Evolutionary conservation across 1,284 basidiomycete genomes (phyloP).

Genomic region (Phenoliferia sp.): DNA sequence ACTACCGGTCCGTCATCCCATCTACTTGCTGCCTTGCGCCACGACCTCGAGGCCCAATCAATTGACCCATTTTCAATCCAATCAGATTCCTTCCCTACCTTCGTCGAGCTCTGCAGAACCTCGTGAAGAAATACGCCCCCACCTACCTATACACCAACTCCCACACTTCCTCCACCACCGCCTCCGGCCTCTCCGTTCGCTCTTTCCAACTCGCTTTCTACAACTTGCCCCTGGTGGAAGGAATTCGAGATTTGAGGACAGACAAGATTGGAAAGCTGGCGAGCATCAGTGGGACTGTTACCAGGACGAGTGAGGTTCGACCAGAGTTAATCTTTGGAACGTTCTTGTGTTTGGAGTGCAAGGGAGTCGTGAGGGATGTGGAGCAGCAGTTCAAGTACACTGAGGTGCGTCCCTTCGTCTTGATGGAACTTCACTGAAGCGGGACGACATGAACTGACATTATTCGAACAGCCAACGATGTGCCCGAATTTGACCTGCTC

Average conservation of each 20-base stretch:
- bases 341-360: slow-evolving; percentile 87
- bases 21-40: background rate
- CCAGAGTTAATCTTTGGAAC: slow-evolving; percentile 92
- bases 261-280: slow-evolving; percentile 88
- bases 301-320: slow-evolving; percentile 92
- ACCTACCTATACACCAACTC: slow-evolving; percentile 87
- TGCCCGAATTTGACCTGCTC: slow-evolving; percentile 92
- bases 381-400: slow-evolving; percentile 99
- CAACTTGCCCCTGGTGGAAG: slow-evolving; percentile 75
- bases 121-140: slow-evolving; percentile 82
- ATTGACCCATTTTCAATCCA: background rate
- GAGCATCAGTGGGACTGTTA: slow-evolving; percentile 94
- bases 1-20: slow-evolving; percentile 62
- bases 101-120: slow-evolving; percentile 79
- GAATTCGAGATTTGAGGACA: slow-evolving; percentile 90
- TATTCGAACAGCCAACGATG: slow-evolving; percentile 64
- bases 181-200: slow-evolving; percentile 76
- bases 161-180: slow-evolving; percentile 45
- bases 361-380: slow-evolving; percentile 81
- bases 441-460: background rate
- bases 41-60: background rate
- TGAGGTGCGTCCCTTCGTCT: slow-evolving; percentile 58
- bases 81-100: slow-evolving; percentile 83
- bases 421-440: background rate
- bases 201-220: slow-evolving; percentile 97